Base-by-base conservation (phyloP, 768 basidiomycete genomes). In the Agaricus blazei region DNA sequence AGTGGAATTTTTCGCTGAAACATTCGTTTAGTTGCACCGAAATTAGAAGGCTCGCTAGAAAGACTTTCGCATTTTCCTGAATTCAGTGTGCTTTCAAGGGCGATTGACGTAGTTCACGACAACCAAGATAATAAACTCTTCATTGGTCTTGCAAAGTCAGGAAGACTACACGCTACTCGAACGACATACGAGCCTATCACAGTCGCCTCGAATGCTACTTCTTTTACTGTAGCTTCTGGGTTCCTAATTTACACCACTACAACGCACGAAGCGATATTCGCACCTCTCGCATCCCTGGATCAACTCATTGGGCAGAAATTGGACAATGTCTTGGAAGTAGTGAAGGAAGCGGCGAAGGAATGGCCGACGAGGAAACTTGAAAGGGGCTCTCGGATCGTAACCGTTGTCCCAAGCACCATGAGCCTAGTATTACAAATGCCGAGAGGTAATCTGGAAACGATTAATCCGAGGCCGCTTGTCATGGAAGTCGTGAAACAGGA, bases 341-440 rank as follows among this genome's bases (percentile, higher is more conserved):
- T 56, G 8, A 72, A 72, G 28, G 65, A 65, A 1, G 52, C 68
- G 26, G 61, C 68, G 26, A 40, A 63, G 23, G 56, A 70, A 23
- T 88, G 85, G 84, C 85, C 90, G 64, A 81, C 76, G 9, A 80
- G 96, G 40, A 81, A 90, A 19, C 81, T 98, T 1, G 97, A 99
- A 69, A 75, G 97, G 29, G 97, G 97, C 3, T 87, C 91, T 6
- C 73, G 87, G 56, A 94, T 98, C 34, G 93, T 98, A 3, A 84
- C 87, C 0, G 89, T 87, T 11, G 87, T 97, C 0, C 88, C 94
- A 0, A 93, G 87, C 56, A 72, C 83, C 7, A 98, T 95, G 91
- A 85, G 80, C 62, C 69, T 99, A 34, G 90, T 98, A 0, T 72
- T 99, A 9, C 97, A 99, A 70, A 98, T 98, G 96, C 97, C 96